These are phyloP conservation scores for Inonotus obliquus DNA, from an alignment of 1,284 basidiomycete genomes.

Conservation along the genomic window DNA sequence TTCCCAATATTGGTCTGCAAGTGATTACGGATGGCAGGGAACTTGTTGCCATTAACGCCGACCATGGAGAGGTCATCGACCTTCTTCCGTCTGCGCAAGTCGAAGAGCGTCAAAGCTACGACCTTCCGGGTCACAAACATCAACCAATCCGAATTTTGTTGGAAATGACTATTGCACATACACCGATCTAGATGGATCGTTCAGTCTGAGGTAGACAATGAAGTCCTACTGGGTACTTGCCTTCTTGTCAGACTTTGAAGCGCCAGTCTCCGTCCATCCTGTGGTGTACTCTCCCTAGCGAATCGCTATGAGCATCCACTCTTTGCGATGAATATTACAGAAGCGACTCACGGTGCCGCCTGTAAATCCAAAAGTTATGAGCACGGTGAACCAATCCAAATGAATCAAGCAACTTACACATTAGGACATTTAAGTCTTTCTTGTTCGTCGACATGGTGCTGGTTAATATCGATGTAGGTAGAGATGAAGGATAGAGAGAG, in stretches of 20 bases:
- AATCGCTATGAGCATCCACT: neutral
- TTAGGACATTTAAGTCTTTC: slow-evolving; percentile 61
- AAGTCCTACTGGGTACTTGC: slow-evolving; percentile 32
- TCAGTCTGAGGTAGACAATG: neutral
- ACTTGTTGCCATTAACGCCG: slow-evolving; percentile 80
- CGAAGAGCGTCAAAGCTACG: slow-evolving; percentile 86
- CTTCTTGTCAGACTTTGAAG: slow-evolving; percentile 93
- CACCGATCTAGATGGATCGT: slow-evolving; percentile 51
- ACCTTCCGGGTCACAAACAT: slow-evolving; percentile 47
- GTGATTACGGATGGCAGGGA: slow-evolving; percentile 79
- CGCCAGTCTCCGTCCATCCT: slow-evolving; percentile 87
- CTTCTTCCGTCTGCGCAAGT: slow-evolving; percentile 82
- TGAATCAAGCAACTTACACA: slow-evolving; percentile 48
- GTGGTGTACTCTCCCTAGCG: slow-evolving; percentile 86
- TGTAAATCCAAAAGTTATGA: slow-evolving; percentile 24
- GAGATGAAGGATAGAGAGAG: neutral
- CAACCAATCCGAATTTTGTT: neutral
- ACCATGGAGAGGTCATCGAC: slow-evolving; percentile 78
- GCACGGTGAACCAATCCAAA: neutral
- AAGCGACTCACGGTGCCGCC: slow-evolving; percentile 56
- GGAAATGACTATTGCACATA: slow-evolving; percentile 32
- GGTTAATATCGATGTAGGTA: neutral
- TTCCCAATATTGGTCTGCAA: slow-evolving; percentile 78
- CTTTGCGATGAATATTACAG: neutral
- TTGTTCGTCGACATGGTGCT: slow-evolving; percentile 1